Base-by-base conservation (phyloP, 768 basidiomycete species). In the Arthromyces matolae region DNA sequence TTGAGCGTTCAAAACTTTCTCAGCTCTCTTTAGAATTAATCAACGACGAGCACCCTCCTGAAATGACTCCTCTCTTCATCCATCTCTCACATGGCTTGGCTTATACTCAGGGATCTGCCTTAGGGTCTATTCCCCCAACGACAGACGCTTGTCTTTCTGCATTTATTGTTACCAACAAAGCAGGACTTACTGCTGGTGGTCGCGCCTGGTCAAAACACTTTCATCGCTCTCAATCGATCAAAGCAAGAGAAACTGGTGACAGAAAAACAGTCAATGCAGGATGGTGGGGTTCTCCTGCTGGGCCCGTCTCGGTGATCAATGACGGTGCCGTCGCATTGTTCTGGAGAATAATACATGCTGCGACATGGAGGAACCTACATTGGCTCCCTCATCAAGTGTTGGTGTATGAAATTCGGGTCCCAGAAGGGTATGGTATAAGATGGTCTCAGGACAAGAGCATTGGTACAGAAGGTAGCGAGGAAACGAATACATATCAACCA, bases 131-230 rank as follows among this genome's bases (percentile, higher is more conserved):
- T 4, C 79, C 82, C 2, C 81, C 83, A 2, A 70, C 73, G 1
- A 55, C 58, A 3, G 67, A 74, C n/a, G 60, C 61, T 7, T 84
- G 83, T 57, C 70, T 79, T 5, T 59, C 64, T 12, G 80, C 82
- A 1, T 85, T 80, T 59, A 61, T 71, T 4, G 52, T 69, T 18
- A 64, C 75, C 3, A 83, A 81, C 51, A 75, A 60, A 16, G 75
- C 65, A 27, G 73, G 69, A 2, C 70, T 85, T 34, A 79, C 71
- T 2, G 75, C 77, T 3, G 83, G 83, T 12, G 77, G 81, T 2
- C 74, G 80, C 22, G 82, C 83, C 5, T 85, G 81, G 81, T 73
- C 80, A 2, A 85, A 85, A 52, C 83, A 85, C 52, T 72, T 74
- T 1, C 81, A 81, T 51, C 68, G 83, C 20, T 84, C 81, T 22